A percentile compares a stretch with the other conserved stretches of the same genome.
These are phyloP conservation scores for Penicillium atrosanguineum DNA, from an alignment of 495 filamentous ascomycete species.

Conservation along the genomic window DNA sequence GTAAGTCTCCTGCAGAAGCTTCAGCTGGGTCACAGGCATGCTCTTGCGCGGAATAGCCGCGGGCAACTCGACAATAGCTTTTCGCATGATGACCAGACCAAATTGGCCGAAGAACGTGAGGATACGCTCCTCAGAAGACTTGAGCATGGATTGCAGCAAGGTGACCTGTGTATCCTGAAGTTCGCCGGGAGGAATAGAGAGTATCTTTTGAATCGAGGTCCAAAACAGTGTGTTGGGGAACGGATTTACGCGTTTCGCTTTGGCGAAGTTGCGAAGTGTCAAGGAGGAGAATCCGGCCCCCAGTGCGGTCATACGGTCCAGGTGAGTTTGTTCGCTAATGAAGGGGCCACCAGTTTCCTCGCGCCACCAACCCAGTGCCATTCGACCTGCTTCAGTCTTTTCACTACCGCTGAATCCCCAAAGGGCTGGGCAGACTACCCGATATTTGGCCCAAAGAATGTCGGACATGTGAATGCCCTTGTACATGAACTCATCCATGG, in stretches of 20 bases:
- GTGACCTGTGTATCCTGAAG: slow-evolving; percentile 75
- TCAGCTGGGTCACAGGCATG: slow-evolving; percentile 55
- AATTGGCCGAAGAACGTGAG: slow-evolving; percentile 73
- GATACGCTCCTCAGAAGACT: slow-evolving; percentile 67
- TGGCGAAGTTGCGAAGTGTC: slow-evolving; percentile 74
- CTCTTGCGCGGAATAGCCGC: slow-evolving; percentile 44
- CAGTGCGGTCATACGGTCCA: slow-evolving; percentile 79
- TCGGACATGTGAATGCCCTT: slow-evolving; percentile 74
- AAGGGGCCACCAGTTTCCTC: slow-evolving; percentile 53
- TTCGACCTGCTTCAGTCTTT: slow-evolving; percentile 64
- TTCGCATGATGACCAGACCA: slow-evolving; percentile 60
- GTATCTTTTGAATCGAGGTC: slow-evolving; percentile 66
- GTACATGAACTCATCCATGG: slow-evolving; percentile 62
- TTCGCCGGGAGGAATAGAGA: slow-evolving; percentile 64
- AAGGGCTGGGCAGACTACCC: slow-evolving; percentile 76
- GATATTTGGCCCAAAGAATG: slow-evolving; percentile 84
- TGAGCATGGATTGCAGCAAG: slow-evolving; percentile 74
- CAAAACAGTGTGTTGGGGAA: slow-evolving; percentile 81
- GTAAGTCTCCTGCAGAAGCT: slow-evolving; percentile 58
- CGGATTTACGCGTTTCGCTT: slow-evolving; percentile 64
- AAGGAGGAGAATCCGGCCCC: slow-evolving; percentile 81
- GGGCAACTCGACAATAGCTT: slow-evolving; percentile 68
- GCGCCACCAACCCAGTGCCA: slow-evolving; percentile 71
- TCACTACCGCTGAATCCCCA: slow-evolving; percentile 81
- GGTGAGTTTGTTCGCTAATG: slow-evolving; percentile 64